Percentiles rank a stretch among this genome's conserved stretches.
phyloP scores from a whole-genome alignment of 2,329 filamentous ascomycete species.

The Myriosclerotinia duriaeana region DNA sequence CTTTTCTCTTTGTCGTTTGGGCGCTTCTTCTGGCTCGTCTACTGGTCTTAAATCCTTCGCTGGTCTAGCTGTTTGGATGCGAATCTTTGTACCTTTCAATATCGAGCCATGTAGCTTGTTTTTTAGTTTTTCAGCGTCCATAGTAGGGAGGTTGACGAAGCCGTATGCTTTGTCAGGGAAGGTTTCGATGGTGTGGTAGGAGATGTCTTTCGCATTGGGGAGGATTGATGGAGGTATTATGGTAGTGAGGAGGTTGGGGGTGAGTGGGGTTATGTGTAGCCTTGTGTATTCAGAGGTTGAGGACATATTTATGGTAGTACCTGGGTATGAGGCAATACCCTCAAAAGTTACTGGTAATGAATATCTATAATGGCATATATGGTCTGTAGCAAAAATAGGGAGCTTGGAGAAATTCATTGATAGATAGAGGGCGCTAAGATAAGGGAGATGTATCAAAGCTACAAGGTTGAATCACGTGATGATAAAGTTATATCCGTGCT shows the following conservation, averaged over 20 bases:
- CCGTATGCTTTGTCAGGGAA: constrained; percentile 91
- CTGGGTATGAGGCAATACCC: background rate
- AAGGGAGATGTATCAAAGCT: constrained; percentile 3
- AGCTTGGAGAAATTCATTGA: constrained; percentile 15
- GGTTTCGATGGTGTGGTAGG: constrained; percentile 81
- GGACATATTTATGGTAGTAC: constrained; percentile 12
- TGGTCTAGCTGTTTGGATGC: constrained; percentile 76
- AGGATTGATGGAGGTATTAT: constrained; percentile 69
- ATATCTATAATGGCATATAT: background rate
- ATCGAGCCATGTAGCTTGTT: constrained; percentile 87
- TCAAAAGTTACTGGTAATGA: background rate
- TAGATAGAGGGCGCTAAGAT: constrained; percentile 16
- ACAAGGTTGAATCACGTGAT: too few relatives aligned
- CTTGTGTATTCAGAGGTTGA: constrained; percentile 46
- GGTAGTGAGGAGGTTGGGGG: constrained; percentile 67
- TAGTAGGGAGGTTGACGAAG: constrained; percentile 76
- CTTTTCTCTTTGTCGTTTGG: constrained; percentile 45
- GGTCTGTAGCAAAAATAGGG: background rate
- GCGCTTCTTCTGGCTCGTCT: constrained; percentile 42
- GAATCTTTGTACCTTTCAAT: constrained; percentile 80
- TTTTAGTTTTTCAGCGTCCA: constrained; percentile 86
- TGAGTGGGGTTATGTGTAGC: constrained; percentile 87
- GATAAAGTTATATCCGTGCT: too few relatives aligned
- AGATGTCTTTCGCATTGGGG: constrained; percentile 71
- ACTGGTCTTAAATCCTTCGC: constrained; percentile 46